Percentiles rank a stretch among this genome's conserved stretches.
Conservation (phyloP, 768 basidiomycete species). For the Coprinopsis cinerea region DNA sequence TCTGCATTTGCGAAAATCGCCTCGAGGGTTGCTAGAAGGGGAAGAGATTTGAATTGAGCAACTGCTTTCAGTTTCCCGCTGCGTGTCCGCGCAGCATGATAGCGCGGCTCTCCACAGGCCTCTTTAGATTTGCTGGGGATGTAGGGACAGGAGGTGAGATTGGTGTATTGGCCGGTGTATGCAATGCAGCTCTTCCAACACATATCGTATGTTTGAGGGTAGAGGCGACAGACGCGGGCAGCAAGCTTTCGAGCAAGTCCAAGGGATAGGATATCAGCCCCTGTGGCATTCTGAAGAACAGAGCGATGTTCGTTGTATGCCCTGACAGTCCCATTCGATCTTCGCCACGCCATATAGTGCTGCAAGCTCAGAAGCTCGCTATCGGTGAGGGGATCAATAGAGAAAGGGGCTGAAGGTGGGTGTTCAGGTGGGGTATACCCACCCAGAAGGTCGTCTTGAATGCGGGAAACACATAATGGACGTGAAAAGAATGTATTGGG, state of each 20-base stretch:
- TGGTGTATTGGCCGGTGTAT: constrained; percentile 18
- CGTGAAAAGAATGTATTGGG: background rate
- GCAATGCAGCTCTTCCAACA: constrained; percentile 22
- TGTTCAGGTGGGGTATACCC: constrained; percentile 2
- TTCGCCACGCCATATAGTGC: constrained; percentile 18
- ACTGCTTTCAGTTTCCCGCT: constrained; percentile 6
- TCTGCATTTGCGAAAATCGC: constrained; percentile 20
- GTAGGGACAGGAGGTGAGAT: constrained; percentile 13
- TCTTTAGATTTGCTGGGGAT: background rate
- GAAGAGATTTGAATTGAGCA: constrained; percentile 14
- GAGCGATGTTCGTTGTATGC: constrained; percentile 18
- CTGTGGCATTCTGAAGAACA: constrained; percentile 15
- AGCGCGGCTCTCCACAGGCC: background rate
- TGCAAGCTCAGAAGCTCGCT: constrained; percentile 12
- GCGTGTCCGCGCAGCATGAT: background rate
- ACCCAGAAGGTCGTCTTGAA: background rate
- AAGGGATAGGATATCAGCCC: constrained; percentile 16
- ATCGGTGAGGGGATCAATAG: constrained; percentile 3
- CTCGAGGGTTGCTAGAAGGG: constrained; percentile 15
- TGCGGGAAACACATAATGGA: background rate
- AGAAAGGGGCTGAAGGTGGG: constrained; percentile 1
- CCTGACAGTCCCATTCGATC: constrained; percentile 17
- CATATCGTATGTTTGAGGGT: constrained; percentile 16
- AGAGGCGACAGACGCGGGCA: constrained; percentile 9
- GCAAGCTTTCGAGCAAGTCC: constrained; percentile 15